phyloP scores from a whole-genome alignment of 352 stramenopile genomes.

The Elongisporangium anandrum region DNA sequence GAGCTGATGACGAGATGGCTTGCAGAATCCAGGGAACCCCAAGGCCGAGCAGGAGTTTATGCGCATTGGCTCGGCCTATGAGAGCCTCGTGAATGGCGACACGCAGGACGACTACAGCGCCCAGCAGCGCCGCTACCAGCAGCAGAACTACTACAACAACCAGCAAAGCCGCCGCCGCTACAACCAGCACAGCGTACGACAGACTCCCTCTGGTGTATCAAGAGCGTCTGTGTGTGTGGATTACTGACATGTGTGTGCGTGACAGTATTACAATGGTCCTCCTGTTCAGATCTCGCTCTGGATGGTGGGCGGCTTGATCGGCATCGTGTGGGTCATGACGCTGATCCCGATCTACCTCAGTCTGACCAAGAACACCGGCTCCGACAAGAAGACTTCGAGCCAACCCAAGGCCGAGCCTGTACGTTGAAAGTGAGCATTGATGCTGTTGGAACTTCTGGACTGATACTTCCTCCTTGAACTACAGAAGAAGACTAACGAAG shows the following conservation, averaged over 20 bases:
- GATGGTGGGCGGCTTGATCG: conserved; percentile 23
- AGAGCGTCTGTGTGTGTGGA: neutral
- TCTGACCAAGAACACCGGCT: neutral
- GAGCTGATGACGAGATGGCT: no score
- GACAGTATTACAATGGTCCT: conserved; percentile 6
- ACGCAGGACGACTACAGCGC: conserved; percentile 9
- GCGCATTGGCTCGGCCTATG: conserved; percentile 69
- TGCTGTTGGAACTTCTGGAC: neutral
- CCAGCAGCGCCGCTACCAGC: conserved; percentile 18
- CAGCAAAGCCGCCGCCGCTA: conserved; percentile 36
- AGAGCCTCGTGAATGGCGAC: conserved; percentile 40
- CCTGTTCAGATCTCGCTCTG: conserved; percentile 49
- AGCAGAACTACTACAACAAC: conserved; percentile 43
- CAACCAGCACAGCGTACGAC: conserved; percentile 21
- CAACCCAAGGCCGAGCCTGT: neutral
- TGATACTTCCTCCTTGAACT: neutral
- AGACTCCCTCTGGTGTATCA: neutral
- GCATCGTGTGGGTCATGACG: conserved; percentile 41
- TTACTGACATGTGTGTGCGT: neutral
- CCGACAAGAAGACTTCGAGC: neutral
- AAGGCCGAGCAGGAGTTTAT: conserved; percentile 73
- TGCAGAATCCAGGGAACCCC: conserved; percentile 63
- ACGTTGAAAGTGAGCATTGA: neutral
- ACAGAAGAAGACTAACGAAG: conserved; percentile 3
- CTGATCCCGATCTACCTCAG: conserved; percentile 17